Base-by-base conservation (phyloP, 768 basidiomycete genomes). In the Macrolepiota albuminosa region DNA sequence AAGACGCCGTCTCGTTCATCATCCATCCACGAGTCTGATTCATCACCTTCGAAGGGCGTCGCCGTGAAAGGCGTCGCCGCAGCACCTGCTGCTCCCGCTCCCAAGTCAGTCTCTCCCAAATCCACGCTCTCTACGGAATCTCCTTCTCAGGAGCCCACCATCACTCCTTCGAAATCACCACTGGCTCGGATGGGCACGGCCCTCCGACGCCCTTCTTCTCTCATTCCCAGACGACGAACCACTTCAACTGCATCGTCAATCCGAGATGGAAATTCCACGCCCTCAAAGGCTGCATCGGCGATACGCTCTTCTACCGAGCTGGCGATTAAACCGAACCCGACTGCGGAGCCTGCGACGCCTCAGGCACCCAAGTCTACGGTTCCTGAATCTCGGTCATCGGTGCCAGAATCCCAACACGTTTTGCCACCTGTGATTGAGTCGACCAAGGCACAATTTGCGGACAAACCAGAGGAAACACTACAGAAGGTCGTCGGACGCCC, bases 1-100 rank as follows among this genome's bases (percentile, higher is more conserved):
- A 60, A 60, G 33, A 60, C 59, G 14, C 59, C 59, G 18, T 60
- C 59, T 8, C 54, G 59, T n/a, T 54, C 59, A 36, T 60, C 59
- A 3, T 56, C 59, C 2, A 21, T 56, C 11, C 29, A 51, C 40
- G 53, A 56, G 18, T 60, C 59, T 45, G 54, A 56, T 46, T 16
- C 54, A 31, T 34, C 59, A 11, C 50, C 54, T n/a, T 33, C 21
- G 9, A 60, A 56, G 42, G 54, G 29, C 29, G 45, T n/a, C n/a
- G 11, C 6, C 18, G 7, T 7, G 1, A 56, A 56, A 49, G 54
- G 39, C 29, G 46, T 16, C 7, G 18, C 37, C n/a, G 21, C 40
- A 11, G 37, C 21, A 3, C 34, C 54, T 21, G 8, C 49, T 60
- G 10, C 59, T 13, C 54, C 54, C 14, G 21, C 49, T 29, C 59